A percentile compares a stretch with the other conserved stretches of the same genome.
phyloP scores from a whole-genome alignment of 768 basidiomycete genomes.

The Holtermanniella nyarrowii region DNA sequence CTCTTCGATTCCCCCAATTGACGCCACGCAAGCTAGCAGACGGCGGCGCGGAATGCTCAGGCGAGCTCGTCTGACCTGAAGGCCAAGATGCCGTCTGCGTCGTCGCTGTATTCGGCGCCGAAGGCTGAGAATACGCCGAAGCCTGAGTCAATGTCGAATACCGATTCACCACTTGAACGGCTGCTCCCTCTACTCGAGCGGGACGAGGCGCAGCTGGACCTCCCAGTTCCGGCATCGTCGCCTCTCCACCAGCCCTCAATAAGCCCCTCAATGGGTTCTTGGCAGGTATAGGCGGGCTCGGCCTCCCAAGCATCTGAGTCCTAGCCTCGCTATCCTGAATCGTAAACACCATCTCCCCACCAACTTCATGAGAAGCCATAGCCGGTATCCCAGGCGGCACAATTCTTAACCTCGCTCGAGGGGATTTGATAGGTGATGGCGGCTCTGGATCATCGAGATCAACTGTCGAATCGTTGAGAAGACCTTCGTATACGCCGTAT shows the following conservation, averaged over 20 bases:
- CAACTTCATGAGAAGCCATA: not conserved
- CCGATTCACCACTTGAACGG: not conserved
- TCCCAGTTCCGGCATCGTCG: no score
- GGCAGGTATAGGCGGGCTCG: conserved; percentile 29
- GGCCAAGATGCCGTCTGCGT: not conserved
- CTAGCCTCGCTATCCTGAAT: not conserved
- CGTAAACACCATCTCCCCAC: not conserved
- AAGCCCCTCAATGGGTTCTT: conserved; percentile 22
- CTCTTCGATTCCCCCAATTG: not conserved
- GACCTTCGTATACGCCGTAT: no score
- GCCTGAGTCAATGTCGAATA: conserved; percentile 5
- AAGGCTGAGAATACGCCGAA: conserved; percentile 21
- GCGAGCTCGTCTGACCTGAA: not conserved
- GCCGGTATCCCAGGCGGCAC: not conserved
- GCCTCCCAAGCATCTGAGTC: not conserved
- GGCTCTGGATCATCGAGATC: no score
- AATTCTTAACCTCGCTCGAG: not conserved
- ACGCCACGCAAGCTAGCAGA: not conserved
- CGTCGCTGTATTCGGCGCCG: conserved; percentile 11
- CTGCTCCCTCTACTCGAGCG: not conserved
- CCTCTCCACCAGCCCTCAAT: not conserved
- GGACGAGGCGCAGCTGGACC: not conserved
- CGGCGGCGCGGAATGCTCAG: not conserved
- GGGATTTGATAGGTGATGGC: not conserved
- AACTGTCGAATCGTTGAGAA: no score